Evolutionary conservation across 108 stramenopile species (phyloP), one percentile per base, ranked within the genome.

Genomic region (Stephanodiscus minutulus): DNA sequence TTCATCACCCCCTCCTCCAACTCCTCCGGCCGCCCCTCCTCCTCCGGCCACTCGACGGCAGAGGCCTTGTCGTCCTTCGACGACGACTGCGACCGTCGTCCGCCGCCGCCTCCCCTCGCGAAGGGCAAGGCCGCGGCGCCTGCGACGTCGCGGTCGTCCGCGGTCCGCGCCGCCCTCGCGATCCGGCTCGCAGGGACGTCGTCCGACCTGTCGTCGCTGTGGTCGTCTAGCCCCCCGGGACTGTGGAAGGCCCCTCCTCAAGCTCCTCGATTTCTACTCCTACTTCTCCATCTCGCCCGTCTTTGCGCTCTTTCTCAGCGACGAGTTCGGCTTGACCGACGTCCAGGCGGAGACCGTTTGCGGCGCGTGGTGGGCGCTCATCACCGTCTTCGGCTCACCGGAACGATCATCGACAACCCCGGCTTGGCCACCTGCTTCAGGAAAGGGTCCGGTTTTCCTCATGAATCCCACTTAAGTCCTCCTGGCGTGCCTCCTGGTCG

Each of bases 311-410:
- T 89, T 87, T 60, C 57, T 89, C 1, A 82, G 72, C 21, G 37
- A 65, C 27, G 85, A 89, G 33, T 89, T 89, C 69, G 82, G 83
- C 0, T 80, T 72, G 70, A 63, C 62, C 3, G 88, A 89, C 61
- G 77, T 89, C 10, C 59, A 76, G 44, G 88, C 88, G 4, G 88
- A 86, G 20, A 64, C 82, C 17, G 73, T 89, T 13, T 89, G 87
- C 62, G 88, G 88, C 6, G 76, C 74, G 0, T 89, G 86, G 86
- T 86, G 88, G 15, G 85, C 85, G 7, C 39, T 89, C 28, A 84
- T 89, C n/a, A 87, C 88, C 0, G 31, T 87, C 7, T 89, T 79
- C 64, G 88, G 88, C 11, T 86, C 52, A 84, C 86, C 7, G 88
- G 88, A 13, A 73, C 81, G 5, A 18, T 86, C 4, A 83, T 89